Percentiles rank a stretch among this genome's conserved stretches.
phyloP scores from a whole-genome alignment of 2,329 filamentous ascomycete species.

The Huntiella abstrusa region DNA sequence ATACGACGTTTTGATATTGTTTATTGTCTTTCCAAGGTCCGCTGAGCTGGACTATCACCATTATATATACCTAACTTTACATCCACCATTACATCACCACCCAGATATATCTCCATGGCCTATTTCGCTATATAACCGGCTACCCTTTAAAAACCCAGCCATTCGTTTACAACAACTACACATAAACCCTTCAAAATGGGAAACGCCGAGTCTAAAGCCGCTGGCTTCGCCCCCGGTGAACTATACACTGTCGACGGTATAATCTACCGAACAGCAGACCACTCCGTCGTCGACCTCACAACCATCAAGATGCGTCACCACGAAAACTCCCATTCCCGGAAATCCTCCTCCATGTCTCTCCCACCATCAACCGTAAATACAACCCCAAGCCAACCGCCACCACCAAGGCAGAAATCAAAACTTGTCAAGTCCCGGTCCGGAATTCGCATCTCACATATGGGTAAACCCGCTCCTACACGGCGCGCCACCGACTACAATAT shows the following conservation, averaged over 20 bases:
- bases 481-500: too few species aligned
- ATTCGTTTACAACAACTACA: neutral
- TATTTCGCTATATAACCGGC: too few species aligned
- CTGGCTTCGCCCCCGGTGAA: conserved; percentile 4
- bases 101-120: too few species aligned
- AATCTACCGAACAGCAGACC: conserved; percentile 5
- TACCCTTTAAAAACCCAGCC: too few species aligned
- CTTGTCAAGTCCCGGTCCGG: too few species aligned
- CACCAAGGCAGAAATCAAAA: neutral
- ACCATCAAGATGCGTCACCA: neutral
- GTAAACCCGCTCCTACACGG: too few species aligned
- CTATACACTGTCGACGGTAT: conserved; percentile 7
- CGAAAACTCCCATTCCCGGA: neutral
- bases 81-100: too few species aligned
- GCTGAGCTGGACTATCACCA: too few species aligned
- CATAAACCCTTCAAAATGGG: conserved; percentile 2
- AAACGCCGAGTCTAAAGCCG: conserved; percentile 5
- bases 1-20: too few species aligned
- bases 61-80: too few species aligned
- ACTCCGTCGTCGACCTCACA: conserved; percentile 4
- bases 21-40: too few species aligned
- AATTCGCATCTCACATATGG: too few species aligned
- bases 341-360: neutral
- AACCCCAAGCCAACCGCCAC: neutral
- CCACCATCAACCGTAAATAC: neutral